phyloP scores from a whole-genome alignment of 352 stramenopile species.

The Pythium apleroticum region DNA sequence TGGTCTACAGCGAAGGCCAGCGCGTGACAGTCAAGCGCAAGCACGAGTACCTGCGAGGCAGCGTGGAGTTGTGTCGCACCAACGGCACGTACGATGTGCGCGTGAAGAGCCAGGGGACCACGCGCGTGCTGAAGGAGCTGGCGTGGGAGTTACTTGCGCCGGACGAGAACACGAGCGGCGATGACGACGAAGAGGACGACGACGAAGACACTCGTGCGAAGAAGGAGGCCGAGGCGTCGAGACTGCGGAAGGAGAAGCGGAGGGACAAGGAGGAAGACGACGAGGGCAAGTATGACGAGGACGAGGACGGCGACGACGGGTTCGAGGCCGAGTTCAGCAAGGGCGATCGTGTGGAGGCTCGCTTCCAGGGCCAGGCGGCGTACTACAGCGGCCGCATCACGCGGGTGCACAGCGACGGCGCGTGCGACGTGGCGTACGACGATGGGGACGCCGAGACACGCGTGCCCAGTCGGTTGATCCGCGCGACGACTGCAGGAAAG shows the following conservation, averaged over 20 bases:
- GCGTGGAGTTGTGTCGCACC: slow-evolving; percentile 35
- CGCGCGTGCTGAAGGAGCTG: slow-evolving; percentile 33
- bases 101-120: slow-evolving; percentile 1
- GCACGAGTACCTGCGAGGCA: slow-evolving; percentile 57
- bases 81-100: slow-evolving; percentile 59
- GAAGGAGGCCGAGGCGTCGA: neutral
- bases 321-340: slow-evolving; percentile 44
- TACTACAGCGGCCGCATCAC: slow-evolving; percentile 57
- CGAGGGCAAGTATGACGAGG: slow-evolving; percentile 21
- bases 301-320: slow-evolving; percentile 36
- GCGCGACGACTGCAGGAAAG: slow-evolving; percentile 9
- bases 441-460: slow-evolving; percentile 68
- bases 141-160: slow-evolving; percentile 43
- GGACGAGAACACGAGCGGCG: slow-evolving; percentile 32
- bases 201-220: slow-evolving; percentile 8
- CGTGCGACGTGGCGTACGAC: slow-evolving; percentile 69
- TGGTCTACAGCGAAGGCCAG: slow-evolving; percentile 37
- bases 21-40: slow-evolving; percentile 54
- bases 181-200: slow-evolving; percentile 20
- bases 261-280: slow-evolving; percentile 14
- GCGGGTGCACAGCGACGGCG: slow-evolving; percentile 48
- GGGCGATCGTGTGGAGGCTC: slow-evolving; percentile 59
- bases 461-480: slow-evolving; percentile 49
- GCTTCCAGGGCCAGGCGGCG: slow-evolving; percentile 49
- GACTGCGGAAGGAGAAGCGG: neutral